Conservation (phyloP, 306 rosid genomes). For the Prunus fruticosa region DNA sequence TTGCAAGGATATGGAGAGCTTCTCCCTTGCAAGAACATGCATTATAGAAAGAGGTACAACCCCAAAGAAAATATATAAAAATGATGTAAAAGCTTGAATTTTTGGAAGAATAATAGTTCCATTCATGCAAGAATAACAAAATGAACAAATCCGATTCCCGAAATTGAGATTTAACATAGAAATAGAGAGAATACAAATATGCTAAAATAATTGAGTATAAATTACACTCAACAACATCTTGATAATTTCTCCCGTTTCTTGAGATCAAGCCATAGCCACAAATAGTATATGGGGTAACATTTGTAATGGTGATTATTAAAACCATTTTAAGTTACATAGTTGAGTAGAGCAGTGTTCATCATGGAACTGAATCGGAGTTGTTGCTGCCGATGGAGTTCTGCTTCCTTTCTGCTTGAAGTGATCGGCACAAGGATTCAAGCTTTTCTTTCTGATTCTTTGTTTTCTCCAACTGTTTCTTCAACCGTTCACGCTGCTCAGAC, state of each 20-base stretch:
- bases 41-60: neutral
- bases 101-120: neutral
- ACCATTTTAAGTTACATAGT: slow-evolving; percentile 8
- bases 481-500: slow-evolving; percentile 63
- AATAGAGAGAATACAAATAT: neutral
- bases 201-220: neutral
- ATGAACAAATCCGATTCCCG: neutral
- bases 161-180: neutral
- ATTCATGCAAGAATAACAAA: neutral
- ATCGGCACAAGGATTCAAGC: slow-evolving; percentile 85
- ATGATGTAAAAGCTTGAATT: neutral
- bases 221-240: neutral
- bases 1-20: neutral
- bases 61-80: neutral
- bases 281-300: neutral
- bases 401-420: slow-evolving; percentile 93
- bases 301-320: slow-evolving; percentile 6
- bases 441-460: slow-evolving; percentile 83
- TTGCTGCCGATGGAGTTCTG: slow-evolving; percentile 51
- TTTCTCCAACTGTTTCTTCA: slow-evolving; percentile 83
- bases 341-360: slow-evolving; percentile 28
- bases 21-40: neutral
- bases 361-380: slow-evolving; percentile 44
- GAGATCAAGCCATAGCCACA: neutral
- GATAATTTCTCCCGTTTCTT: neutral